These are phyloP conservation scores for Verticillium longisporum DNA, from an alignment of 2,329 filamentous ascomycete genomes.

Conservation along the genomic window DNA sequence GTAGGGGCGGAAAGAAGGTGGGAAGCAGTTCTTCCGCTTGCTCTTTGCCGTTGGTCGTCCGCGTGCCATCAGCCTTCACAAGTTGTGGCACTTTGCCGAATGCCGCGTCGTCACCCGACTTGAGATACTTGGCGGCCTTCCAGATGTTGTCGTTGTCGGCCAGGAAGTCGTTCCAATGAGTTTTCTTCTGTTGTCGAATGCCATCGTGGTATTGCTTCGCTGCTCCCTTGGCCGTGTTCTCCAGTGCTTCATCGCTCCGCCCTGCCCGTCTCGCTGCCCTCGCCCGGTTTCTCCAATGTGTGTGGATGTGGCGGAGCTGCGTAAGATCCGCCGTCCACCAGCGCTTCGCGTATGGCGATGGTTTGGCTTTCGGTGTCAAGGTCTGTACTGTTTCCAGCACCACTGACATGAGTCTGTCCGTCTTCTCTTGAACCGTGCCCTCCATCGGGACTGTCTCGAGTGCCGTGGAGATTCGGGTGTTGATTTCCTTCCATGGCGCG, in stretches of 20 bases:
- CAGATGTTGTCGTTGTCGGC: slow-evolving; percentile 20
- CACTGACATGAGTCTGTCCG: neutral
- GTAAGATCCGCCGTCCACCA: slow-evolving; percentile 22
- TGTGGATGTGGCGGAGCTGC: slow-evolving; percentile 15
- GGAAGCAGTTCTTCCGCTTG: slow-evolving; percentile 13
- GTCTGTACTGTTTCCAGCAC: neutral
- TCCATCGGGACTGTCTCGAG: neutral
- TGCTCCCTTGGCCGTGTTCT: slow-evolving; percentile 13
- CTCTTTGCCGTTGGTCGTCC: slow-evolving; percentile 7
- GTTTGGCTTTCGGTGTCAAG: slow-evolving; percentile 15
- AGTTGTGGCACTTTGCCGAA: slow-evolving; percentile 17
- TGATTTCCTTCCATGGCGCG: slow-evolving; percentile 17
- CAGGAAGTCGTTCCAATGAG: slow-evolving; percentile 18
- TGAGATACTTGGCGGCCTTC: slow-evolving; percentile 20
- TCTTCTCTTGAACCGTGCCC: slow-evolving; percentile 13
- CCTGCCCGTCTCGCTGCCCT: slow-evolving; percentile 7
- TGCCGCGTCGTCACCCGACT: slow-evolving; percentile 11
- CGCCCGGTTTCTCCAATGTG: slow-evolving; percentile 18
- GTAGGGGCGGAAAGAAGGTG: slow-evolving; percentile 13
- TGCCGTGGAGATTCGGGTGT: slow-evolving; percentile 2
- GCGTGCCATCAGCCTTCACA: slow-evolving; percentile 9
- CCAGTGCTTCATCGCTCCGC: neutral
- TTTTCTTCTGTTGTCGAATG: slow-evolving; percentile 17
- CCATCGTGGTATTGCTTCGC: slow-evolving; percentile 17
- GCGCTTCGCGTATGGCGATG: slow-evolving; percentile 18